Evolutionary conservation across 768 basidiomycete genomes (phyloP).

Genomic region (Phylloporus rhodoxanthus): DNA sequence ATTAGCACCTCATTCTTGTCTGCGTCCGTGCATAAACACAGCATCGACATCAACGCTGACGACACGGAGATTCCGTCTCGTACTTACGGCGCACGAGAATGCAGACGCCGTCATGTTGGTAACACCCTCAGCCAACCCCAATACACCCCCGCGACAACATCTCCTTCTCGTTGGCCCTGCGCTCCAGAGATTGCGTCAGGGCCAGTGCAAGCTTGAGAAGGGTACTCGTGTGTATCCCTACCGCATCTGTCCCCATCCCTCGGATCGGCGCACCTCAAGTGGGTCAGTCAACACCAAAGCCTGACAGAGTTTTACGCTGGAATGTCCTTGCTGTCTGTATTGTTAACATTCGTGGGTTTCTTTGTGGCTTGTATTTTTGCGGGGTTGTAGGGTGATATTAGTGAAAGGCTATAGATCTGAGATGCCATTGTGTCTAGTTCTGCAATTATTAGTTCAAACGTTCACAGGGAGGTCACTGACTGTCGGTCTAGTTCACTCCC

Average conservation of each 20-base stretch:
- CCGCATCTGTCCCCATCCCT: slow-evolving; percentile 33
- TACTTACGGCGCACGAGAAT: slow-evolving; percentile 45
- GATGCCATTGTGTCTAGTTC: too few relatives aligned
- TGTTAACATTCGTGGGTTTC: slow-evolving; percentile 14
- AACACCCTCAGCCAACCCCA: slow-evolving; percentile 27
- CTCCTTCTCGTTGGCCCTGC: slow-evolving; percentile 49
- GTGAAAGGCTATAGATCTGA: too few relatives aligned
- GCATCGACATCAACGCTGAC: background rate
- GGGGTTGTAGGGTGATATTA: background rate
- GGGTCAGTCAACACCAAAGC: background rate
- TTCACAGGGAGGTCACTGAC: too few relatives aligned
- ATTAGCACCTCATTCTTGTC: background rate
- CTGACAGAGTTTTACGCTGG: background rate
- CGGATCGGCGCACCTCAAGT: slow-evolving; percentile 8
- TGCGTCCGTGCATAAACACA: background rate
- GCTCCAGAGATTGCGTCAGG: slow-evolving; percentile 41
- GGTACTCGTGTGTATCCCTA: slow-evolving; percentile 55
- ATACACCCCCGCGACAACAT: slow-evolving; percentile 18
- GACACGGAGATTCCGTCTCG: slow-evolving; percentile 31
- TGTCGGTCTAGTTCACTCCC: too few relatives aligned
- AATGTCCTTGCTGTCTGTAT: slow-evolving; percentile 19
- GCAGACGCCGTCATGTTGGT: slow-evolving; percentile 51
- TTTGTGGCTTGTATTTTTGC: background rate
- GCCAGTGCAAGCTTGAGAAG: slow-evolving; percentile 36
- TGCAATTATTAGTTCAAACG: too few relatives aligned